Evolutionary conservation across 305 asterid genomes (phyloP), one percentile per base, ranked within the genome.

Genomic region (Fraxinus baroniana): DNA sequence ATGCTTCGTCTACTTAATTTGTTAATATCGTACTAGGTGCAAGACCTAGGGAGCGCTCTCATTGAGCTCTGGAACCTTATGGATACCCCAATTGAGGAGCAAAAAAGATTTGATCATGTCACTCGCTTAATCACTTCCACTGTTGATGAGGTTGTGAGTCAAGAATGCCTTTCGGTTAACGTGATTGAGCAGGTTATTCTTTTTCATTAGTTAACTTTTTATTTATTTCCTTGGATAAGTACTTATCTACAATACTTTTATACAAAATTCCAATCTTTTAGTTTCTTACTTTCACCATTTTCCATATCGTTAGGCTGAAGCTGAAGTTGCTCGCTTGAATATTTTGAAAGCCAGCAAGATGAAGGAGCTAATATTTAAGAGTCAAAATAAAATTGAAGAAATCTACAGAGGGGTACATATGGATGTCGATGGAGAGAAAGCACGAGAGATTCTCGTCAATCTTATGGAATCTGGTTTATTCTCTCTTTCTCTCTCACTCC

Each of bases 361-460:
- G 92, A 92, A 89, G 85, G 97, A 93, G 86, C 86, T 93, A 81
- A 90, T 93, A 84, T 82, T 91, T 85, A 90, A 88, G 87, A 92
- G 95, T 83, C 97, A 93, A 79, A 84, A 87, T 74, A 93, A 92
- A 87, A 90, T 93, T 20, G 97, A 93, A 87, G 92, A 90, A 84
- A 92, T 93, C 78, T 88, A 89, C 78, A 73, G 84, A 79, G 89
- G 76, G 76, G 92, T 88, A 84, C 97, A 93, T 86, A 82, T 93
- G 91, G 94, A 92, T 82, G 88, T 90, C 39, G 93, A 93, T 60
- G 73, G 84, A 49, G 92, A 84, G 76, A 92, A 88, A 84, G 89
- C 91, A 46, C 86, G 84, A 70, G 80, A 89, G 79, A 88, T 80
- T 82, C 91, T 93, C 77, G 74, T 57, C 78, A 80, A 81, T 74